These are phyloP conservation scores for Arachnomyces sp. DNA, from an alignment of 2,329 filamentous ascomycete species.

Conservation along the genomic window DNA sequence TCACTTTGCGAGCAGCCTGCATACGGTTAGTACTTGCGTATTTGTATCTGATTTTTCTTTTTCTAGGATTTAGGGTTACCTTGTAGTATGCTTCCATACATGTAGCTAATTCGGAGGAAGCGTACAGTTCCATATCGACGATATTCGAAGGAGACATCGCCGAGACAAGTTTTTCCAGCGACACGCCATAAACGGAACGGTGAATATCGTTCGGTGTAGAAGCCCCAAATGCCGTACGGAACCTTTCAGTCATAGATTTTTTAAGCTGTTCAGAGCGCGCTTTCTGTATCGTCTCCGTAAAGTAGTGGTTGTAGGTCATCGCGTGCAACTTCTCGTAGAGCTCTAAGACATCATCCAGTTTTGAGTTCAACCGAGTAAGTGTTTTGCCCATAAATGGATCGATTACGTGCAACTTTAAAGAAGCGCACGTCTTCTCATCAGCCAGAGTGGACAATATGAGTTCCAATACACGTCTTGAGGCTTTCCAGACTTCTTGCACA, in stretches of 20 bases:
- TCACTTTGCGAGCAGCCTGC: constrained; percentile 27
- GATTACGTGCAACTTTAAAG: constrained; percentile 30
- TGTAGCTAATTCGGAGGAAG: constrained; percentile 27
- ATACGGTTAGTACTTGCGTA: too few relatives aligned
- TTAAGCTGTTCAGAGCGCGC: constrained; percentile 5
- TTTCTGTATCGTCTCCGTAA: constrained; percentile 27
- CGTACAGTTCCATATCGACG: constrained; percentile 23
- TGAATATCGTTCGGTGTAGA: too few relatives aligned
- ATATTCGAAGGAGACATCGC: too few relatives aligned
- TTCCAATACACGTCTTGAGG: constrained; percentile 27
- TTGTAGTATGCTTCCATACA: constrained; percentile 37
- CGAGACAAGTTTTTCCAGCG: too few relatives aligned
- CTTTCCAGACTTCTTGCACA: constrained; percentile 26
- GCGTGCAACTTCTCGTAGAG: constrained; percentile 27
- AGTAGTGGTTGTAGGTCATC: constrained; percentile 32
- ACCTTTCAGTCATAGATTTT: too few relatives aligned
- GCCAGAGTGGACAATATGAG: constrained; percentile 27
- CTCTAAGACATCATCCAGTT: constrained; percentile 38
- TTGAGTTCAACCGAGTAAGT: constrained; percentile 28
- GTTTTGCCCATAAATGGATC: constrained; percentile 33
- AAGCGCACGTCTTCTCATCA: constrained; percentile 29
- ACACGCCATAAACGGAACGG: too few relatives aligned
- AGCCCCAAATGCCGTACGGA: too few relatives aligned
- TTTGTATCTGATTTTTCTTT: too few relatives aligned
- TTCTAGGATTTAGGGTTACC: constrained; percentile 14